Evolutionary conservation across 331 rosid species (phyloP).

Genomic region (Dryas integrifolia): DNA sequence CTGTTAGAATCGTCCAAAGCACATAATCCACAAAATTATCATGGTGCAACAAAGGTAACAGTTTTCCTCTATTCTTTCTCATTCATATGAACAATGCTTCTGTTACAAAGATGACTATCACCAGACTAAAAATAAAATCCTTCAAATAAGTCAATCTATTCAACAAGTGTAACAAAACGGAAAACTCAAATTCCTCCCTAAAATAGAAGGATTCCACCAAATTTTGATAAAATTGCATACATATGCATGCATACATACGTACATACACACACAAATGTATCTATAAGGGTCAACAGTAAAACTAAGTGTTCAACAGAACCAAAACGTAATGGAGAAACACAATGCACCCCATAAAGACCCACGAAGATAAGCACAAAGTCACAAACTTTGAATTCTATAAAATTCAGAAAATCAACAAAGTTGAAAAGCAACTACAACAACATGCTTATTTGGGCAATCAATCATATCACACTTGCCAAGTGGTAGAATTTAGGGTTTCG

Average conservation of each 20-base stretch:
- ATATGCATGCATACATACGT: too few species aligned
- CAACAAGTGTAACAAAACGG: neutral
- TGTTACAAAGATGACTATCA: neutral
- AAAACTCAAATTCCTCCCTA: neutral
- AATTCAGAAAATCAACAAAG: neutral
- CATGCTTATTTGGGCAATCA: neutral
- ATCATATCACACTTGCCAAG: neutral
- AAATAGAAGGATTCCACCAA: neutral
- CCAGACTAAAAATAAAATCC: neutral
- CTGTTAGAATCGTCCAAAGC: neutral
- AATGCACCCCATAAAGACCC: neutral
- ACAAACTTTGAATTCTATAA: neutral
- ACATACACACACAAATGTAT: neutral
- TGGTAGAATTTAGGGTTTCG: conserved; percentile 10
- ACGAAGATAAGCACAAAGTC: neutral
- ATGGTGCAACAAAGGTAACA: neutral
- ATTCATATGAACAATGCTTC: neutral
- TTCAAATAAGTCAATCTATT: neutral
- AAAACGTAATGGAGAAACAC: neutral
- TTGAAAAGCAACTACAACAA: neutral
- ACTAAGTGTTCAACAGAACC: neutral
- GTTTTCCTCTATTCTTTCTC: neutral
- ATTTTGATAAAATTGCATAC: neutral
- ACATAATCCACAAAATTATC: neutral
- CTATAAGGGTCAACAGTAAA: neutral